phyloP scores from a whole-genome alignment of 345 rosid genomes.

The Populus simonii region DNA sequence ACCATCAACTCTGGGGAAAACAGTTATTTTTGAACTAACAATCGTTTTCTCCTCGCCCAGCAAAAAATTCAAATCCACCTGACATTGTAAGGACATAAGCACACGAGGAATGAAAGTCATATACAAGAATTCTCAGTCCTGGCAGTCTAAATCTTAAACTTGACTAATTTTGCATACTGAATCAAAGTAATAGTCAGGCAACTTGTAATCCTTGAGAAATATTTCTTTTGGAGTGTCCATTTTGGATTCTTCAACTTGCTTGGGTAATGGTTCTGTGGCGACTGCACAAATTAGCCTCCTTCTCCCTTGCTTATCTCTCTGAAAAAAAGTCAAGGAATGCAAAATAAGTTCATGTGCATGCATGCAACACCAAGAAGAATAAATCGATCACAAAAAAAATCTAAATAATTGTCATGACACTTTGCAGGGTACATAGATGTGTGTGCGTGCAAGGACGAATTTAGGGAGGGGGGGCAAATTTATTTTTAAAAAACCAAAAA shows the following conservation, averaged over 20 bases:
- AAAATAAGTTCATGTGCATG: neutral
- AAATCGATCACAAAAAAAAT: neutral
- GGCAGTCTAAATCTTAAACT: neutral
- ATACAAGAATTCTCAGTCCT: neutral
- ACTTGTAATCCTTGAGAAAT: slow-evolving; percentile 86
- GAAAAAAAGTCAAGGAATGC: slow-evolving; percentile 20
- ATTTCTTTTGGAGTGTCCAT: slow-evolving; percentile 90
- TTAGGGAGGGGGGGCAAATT: too few species aligned
- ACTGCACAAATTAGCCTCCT: slow-evolving; percentile 71
- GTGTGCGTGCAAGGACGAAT: neutral
- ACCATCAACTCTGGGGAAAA: slow-evolving; percentile 82
- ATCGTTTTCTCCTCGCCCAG: slow-evolving; percentile 93
- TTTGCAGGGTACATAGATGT: too few species aligned
- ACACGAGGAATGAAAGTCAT: slow-evolving; percentile 15
- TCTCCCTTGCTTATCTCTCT: slow-evolving; percentile 53
- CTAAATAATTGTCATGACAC: neutral
- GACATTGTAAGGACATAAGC: slow-evolving; percentile 18
- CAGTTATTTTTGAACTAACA: slow-evolving; percentile 77
- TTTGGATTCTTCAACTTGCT: slow-evolving; percentile 57
- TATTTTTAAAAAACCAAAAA: too few species aligned
- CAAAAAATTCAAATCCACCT: slow-evolving; percentile 81
- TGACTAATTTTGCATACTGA: slow-evolving; percentile 37
- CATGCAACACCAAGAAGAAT: slow-evolving; percentile 9
- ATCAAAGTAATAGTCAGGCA: slow-evolving; percentile 90
- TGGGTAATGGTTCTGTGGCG: slow-evolving; percentile 58